Evolutionary conservation across 805 yeast genomes (phyloP).

Genomic region (Brettanomyces naardenensis): DNA sequence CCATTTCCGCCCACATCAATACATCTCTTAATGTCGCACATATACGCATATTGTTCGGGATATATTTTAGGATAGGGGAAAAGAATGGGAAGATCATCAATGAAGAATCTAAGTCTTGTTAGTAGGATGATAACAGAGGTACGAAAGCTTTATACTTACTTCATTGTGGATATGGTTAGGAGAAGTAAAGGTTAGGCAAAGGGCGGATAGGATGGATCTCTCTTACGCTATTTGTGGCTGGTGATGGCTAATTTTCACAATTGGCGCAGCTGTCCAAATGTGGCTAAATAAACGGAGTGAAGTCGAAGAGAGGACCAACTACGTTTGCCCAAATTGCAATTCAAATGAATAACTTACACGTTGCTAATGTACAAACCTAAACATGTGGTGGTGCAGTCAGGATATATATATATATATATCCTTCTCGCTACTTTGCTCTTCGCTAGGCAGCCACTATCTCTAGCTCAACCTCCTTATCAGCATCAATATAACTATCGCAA

Average conservation of each 20-base stretch:
- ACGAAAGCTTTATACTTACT: background rate
- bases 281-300: too few species aligned
- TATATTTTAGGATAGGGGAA: conserved; percentile 96
- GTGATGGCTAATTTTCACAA: too few species aligned
- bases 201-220: too few species aligned
- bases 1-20: conserved; percentile 96
- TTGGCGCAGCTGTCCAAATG: too few species aligned
- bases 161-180: background rate
- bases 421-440: background rate
- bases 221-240: too few species aligned
- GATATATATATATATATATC: too few species aligned
- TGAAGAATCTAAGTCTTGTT: conserved; percentile 54
- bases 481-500: conserved; percentile 89
- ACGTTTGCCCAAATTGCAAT: too few species aligned
- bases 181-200: too few species aligned
- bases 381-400: too few species aligned
- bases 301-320: background rate
- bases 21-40: conserved; percentile 91
- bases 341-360: too few species aligned
- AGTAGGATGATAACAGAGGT: background rate
- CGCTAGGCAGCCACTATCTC: conserved; percentile 29
- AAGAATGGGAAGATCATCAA: conserved; percentile 91
- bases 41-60: conserved; percentile 97
- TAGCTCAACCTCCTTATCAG: conserved; percentile 72
- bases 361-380: too few species aligned